Evolutionary conservation across 2,329 filamentous ascomycete species (phyloP), one percentile per base, ranked within the genome.

Genomic region (Calonectria naviculata): DNA sequence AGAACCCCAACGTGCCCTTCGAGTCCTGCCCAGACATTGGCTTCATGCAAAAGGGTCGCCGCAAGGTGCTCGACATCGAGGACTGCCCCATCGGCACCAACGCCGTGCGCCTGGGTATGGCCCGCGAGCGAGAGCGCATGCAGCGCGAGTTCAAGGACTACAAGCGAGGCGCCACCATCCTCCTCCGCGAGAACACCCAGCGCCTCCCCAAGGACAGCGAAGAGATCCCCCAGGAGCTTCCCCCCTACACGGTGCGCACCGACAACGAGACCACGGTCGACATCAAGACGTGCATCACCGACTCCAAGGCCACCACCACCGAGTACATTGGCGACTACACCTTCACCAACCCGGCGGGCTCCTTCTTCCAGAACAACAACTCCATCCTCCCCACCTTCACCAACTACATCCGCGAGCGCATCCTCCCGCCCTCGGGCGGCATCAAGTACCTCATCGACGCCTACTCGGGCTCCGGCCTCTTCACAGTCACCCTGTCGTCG

Each of bases 351-450:
- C 94, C 94, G 3, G 97, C 97, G 13, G 95, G 95, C 71, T 92
- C 94, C 64, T 99, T 99, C 87, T 99, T 99, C 90, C 97, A 99
- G 81, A 99, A 99, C 88, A 99, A 99, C 89, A 98, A 98, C 87
- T 97, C 95, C 67, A 98, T 99, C 84, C 92, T 99, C 28, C 91
- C 94, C 34, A 85, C 87, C 19, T 97, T 98, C 84, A 97, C 95
- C 17, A 89, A 91, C 75, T 98, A 97, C 86, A 94, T 98, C 81
- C 93, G 95, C 73, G 88, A 93, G 42, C 90, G 93, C 82, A 93
- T 96, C 79, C 87, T 95, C 2, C 92, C 91, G 0, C 84, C 88
- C 3, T 68, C 78, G 38, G 77, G 81, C 62, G 77, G 76, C 63
- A 92, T 98, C 84, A 93, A 93, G 77, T 95, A 97, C 85, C 92